Evolutionary conservation across 2,329 filamentous ascomycete species (phyloP), one percentile per base, ranked within the genome.

Genomic region (Macrophomina phaseolina): DNA sequence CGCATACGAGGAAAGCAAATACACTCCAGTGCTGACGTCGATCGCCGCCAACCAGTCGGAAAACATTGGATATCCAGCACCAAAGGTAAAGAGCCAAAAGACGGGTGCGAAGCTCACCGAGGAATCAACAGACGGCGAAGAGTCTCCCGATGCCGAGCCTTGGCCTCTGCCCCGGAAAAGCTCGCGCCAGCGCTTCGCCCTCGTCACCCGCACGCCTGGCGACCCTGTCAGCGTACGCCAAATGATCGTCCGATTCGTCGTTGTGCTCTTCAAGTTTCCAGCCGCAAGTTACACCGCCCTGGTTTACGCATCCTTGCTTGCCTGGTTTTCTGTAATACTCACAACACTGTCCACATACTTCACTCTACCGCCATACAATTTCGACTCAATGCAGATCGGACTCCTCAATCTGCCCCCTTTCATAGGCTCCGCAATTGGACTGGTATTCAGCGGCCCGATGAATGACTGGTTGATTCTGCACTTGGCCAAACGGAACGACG

Each of bases 301-400:
- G 16, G 71, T 75, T 4, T 79, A 81, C 65, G 79, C 75, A 18
- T 73, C 77, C 7, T 68, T 81, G 14, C 69, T 81, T 0, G 77
- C 78, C 6, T 80, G 75, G 73, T 73, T 75, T 3, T 77, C 77
- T 1, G 74, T 84, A 48, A 74, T 81, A 55, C 74, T 74, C 1
- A 79, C 78, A 0, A 74, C 73, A 0, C 71, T 75, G 18, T 78
- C 78, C 6, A 75, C 73, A 0, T 78, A 75, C 65, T 76, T 84
- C 70, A 53, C 77, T 9, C 72, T 80, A 0, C 73, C 72, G 23
- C 71, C 77, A 7, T 81, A 81, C 60, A 70, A 71, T 0, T 81
- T 81, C 1, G 74, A 81, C 7, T 80, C 78, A 63, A 81, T 83
- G 60, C 82, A 81, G 0, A 81, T 84, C 67, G 80, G 80, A 73